A percentile compares a stretch with the other conserved stretches of the same genome.
Evolutionary conservation across 305 asterid genomes (phyloP).

Genomic region (Fraxinus baroniana): DNA sequence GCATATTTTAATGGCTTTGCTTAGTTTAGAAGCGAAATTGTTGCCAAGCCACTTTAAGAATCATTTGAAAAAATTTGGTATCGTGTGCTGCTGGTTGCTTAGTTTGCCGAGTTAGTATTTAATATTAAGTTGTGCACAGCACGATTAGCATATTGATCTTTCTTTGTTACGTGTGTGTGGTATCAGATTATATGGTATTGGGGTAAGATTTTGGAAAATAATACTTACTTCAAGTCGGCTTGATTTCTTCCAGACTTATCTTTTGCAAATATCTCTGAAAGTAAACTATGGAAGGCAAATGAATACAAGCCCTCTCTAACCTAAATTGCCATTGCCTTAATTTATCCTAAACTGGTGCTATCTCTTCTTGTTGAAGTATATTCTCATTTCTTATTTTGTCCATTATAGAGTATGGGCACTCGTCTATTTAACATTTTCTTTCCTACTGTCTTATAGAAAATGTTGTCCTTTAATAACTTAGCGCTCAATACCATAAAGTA

Average conservation of each 20-base stretch:
- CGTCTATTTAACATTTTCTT: neutral
- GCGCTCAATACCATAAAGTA: neutral
- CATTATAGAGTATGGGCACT: neutral
- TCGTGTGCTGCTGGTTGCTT: neutral
- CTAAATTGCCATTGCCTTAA: neutral
- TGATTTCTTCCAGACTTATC: neutral
- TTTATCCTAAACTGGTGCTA: neutral
- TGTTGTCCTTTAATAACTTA: neutral
- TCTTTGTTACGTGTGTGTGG: neutral
- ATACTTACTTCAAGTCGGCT: neutral
- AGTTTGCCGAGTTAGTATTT: slow-evolving; percentile 1
- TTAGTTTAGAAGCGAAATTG: slow-evolving; percentile 5
- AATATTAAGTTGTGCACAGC: neutral
- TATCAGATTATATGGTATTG: neutral
- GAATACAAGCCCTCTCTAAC: neutral
- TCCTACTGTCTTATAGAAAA: neutral
- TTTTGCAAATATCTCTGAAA: neutral
- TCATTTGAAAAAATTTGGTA: slow-evolving; percentile 4
- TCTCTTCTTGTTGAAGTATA: neutral
- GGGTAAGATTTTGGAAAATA: neutral
- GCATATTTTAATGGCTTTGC: neutral
- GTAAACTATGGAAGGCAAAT: neutral
- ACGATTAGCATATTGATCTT: neutral
- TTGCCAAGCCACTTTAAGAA: neutral
- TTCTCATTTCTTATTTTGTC: neutral